Evolutionary conservation across 2,329 filamentous ascomycete genomes (phyloP).

Genomic region (Meredithiella fracta): DNA sequence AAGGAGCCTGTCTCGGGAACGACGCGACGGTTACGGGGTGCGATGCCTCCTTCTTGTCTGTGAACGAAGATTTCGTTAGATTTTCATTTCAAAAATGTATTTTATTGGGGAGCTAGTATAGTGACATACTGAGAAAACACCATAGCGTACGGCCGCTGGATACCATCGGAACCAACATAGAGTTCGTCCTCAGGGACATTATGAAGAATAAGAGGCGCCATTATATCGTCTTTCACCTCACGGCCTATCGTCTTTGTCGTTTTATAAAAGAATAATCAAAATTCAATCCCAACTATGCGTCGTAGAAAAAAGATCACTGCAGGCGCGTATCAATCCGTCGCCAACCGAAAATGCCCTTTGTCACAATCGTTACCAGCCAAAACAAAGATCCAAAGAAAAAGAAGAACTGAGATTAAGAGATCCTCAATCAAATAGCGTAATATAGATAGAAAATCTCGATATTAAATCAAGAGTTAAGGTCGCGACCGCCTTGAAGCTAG

Average conservation of each 20-base stretch:
- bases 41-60: conserved; percentile 37
- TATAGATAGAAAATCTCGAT: too few species aligned
- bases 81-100: too few species aligned
- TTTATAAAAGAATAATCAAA: too few species aligned
- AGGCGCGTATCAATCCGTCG: too few species aligned
- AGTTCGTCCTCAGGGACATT: conserved; percentile 54
- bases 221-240: conserved; percentile 16
- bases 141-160: conserved; percentile 50
- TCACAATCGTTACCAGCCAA: too few species aligned
- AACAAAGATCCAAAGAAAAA: too few species aligned
- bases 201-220: conserved; percentile 51
- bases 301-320: too few species aligned
- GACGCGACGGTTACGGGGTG: conserved; percentile 33
- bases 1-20: conserved; percentile 48
- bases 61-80: not conserved
- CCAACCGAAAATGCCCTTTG: too few species aligned
- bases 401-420: too few species aligned
- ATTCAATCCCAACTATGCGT: too few species aligned
- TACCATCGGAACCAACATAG: conserved; percentile 47
- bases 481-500: not conserved
- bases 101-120: not conserved
- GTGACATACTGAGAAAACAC: conserved; percentile 43
- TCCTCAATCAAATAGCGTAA: too few species aligned
- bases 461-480: too few species aligned
- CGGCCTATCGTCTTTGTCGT: not conserved